Conservation (phyloP, 2,329 filamentous ascomycete genomes). For the Neofusicoccum kwambonambiense region DNA sequence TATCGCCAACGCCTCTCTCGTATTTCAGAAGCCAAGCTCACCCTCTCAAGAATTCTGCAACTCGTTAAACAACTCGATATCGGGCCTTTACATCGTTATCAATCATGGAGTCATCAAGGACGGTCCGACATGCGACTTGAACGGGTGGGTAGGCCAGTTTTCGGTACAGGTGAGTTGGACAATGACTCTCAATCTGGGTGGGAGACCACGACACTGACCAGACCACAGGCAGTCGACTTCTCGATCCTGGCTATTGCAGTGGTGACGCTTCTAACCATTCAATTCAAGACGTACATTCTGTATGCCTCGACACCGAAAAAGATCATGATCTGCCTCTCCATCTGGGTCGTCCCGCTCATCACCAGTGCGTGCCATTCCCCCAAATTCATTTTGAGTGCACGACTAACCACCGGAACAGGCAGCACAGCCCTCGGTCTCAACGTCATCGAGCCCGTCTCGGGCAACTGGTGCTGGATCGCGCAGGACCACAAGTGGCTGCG, state of each 20-base stretch:
- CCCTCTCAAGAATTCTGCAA: conserved; percentile 42
- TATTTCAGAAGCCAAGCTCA: neutral
- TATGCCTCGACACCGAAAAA: conserved; percentile 30
- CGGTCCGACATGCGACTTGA: conserved; percentile 40
- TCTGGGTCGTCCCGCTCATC: conserved; percentile 43
- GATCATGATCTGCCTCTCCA: conserved; percentile 36
- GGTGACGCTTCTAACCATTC: conserved; percentile 43
- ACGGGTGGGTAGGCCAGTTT: conserved; percentile 48
- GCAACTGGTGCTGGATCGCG: conserved; percentile 52
- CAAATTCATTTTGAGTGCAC: too few species aligned
- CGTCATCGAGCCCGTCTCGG: conserved; percentile 41
- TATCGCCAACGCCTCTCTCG: neutral
- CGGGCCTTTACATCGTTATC: conserved; percentile 39
- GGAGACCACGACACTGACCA: neutral
- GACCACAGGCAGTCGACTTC: conserved; percentile 32
- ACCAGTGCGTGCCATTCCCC: conserved; percentile 29
- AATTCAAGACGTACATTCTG: conserved; percentile 35
- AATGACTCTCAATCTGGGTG: neutral
- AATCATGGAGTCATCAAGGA: conserved; percentile 27
- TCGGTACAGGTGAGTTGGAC: conserved; percentile 40
- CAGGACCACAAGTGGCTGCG: conserved; percentile 37
- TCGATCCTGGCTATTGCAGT: conserved; percentile 48
- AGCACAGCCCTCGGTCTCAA: conserved; percentile 1
- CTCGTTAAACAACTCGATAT: conserved; percentile 44
- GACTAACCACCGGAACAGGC: neutral